Percentiles rank a stretch among this genome's conserved stretches.
These are phyloP conservation scores for Bacidia gigantensis DNA, from an alignment of 495 filamentous ascomycete species.

Conservation along the genomic window DNA sequence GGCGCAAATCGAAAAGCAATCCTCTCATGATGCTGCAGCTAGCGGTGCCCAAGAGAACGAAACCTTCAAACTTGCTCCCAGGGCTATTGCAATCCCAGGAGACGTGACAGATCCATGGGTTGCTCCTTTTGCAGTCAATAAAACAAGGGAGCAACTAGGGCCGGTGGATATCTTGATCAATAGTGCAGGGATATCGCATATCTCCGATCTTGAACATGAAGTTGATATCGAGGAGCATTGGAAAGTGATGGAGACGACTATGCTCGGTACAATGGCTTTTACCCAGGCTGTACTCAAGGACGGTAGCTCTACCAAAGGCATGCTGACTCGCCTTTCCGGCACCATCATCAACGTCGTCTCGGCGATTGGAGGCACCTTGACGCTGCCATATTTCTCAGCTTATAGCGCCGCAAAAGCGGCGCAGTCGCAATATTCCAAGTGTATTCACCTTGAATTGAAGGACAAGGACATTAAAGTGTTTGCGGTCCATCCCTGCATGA, in stretches of 20 bases:
- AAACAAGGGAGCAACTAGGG: constrained; percentile 14
- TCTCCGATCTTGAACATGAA: constrained; percentile 18
- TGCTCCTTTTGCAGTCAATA: constrained; percentile 4
- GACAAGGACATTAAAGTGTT: constrained; percentile 18
- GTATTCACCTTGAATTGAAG: constrained; percentile 17
- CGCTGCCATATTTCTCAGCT: constrained; percentile 17
- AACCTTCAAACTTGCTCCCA: constrained; percentile 8
- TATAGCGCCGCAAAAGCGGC: constrained; percentile 17
- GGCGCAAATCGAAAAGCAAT: constrained; percentile 7
- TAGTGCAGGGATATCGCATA: constrained; percentile 11
- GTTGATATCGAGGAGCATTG: constrained; percentile 13
- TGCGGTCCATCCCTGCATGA: constrained; percentile 21
- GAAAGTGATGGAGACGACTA: constrained; percentile 16
- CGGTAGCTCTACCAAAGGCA: neutral
- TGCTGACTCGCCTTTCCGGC: constrained; percentile 14
- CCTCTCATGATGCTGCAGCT: neutral
- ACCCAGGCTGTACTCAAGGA: constrained; percentile 17
- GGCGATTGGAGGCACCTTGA: constrained; percentile 2
- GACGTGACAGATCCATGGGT: constrained; percentile 14
- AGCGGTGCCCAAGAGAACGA: neutral
- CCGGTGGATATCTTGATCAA: constrained; percentile 23
- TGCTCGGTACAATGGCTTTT: constrained; percentile 15
- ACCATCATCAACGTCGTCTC: constrained; percentile 21
- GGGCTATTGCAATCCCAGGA: constrained; percentile 14
- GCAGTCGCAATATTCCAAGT: constrained; percentile 18